A percentile compares a stretch with the other conserved stretches of the same genome.
Evolutionary conservation across 1,139 yeast genomes (phyloP).

Genomic region (Taphrina deformans): DNA sequence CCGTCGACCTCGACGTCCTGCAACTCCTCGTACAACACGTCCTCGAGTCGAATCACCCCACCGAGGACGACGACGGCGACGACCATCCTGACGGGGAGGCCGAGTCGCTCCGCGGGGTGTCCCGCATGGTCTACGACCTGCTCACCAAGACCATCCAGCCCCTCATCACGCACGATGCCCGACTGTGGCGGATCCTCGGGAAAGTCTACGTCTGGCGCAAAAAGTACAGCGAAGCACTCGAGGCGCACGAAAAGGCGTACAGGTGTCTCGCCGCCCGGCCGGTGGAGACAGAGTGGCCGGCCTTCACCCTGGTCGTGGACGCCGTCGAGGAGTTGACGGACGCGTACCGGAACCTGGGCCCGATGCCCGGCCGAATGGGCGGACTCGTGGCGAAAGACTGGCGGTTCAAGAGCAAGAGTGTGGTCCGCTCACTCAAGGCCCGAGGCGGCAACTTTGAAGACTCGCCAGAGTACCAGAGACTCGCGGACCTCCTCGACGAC

Average conservation of each 20-base stretch:
- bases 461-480: conserved; percentile 24
- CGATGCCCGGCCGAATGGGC: conserved; percentile 77
- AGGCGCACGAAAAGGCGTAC: conserved; percentile 82
- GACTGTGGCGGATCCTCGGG: conserved; percentile 82
- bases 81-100: no score
- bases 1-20: conserved; percentile 73
- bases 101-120: conserved; percentile 42
- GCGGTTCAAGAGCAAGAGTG: conserved; percentile 72
- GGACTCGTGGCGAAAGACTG: conserved; percentile 87
- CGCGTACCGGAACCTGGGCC: conserved; percentile 86
- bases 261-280: conserved; percentile 61
- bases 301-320: conserved; percentile 81
- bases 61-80: conserved; percentile 44
- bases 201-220: conserved; percentile 84
- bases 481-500: conserved; percentile 13
- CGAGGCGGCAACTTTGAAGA: conserved; percentile 33
- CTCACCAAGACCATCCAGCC: conserved; percentile 55
- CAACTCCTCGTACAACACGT: conserved; percentile 72
- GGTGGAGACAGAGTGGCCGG: conserved; percentile 58
- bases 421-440: conserved; percentile 31
- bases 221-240: conserved; percentile 84
- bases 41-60: conserved; percentile 56
- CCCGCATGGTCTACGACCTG: conserved; percentile 46
- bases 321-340: conserved; percentile 65
- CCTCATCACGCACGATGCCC: conserved; percentile 66